Conservation (phyloP, 2,329 filamentous ascomycete species). For the Botrytis elliptica region DNA sequence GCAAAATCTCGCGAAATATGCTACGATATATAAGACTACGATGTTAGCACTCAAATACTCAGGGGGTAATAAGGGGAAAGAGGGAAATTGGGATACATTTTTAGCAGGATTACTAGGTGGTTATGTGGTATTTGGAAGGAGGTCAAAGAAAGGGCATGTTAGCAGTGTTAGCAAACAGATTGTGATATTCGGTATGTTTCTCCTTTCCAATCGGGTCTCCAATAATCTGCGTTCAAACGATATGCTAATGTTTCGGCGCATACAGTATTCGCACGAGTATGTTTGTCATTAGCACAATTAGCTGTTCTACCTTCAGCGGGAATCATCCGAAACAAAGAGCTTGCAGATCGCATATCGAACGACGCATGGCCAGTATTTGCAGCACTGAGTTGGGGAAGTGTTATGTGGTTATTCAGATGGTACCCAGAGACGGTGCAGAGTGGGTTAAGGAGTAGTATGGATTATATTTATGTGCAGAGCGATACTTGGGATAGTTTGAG, state of each 20-base stretch:
- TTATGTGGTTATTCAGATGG: constrained; percentile 95
- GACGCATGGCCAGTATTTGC: constrained; percentile 94
- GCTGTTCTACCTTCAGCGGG: constrained; percentile 65
- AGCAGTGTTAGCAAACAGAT: constrained; percentile 93
- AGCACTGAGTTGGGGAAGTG: constrained; percentile 81
- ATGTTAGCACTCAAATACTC: constrained; percentile 72
- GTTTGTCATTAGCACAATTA: constrained; percentile 79
- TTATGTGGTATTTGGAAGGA: constrained; percentile 83
- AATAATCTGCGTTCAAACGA: neutral
- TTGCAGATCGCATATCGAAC: constrained; percentile 51
- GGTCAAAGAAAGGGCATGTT: constrained; percentile 64
- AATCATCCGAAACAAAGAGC: constrained; percentile 49
- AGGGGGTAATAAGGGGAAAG: constrained; percentile 58
- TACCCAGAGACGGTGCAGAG: constrained; percentile 89
- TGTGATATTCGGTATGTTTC: constrained; percentile 68
- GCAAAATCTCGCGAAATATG: constrained; percentile 87
- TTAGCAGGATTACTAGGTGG: constrained; percentile 84
- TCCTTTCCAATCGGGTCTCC: neutral
- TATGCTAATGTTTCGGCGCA: neutral
- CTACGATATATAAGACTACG: constrained; percentile 80
- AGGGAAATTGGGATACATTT: constrained; percentile 79
- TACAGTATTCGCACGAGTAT: constrained; percentile 81
- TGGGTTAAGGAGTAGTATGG: constrained; percentile 93
- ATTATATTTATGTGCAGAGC: constrained; percentile 89
- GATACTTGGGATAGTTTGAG: constrained; percentile 85